Evolutionary conservation across 768 basidiomycete genomes (phyloP), one percentile per base, ranked within the genome.

Genomic region (Boletus pseudo-olivaceus): DNA sequence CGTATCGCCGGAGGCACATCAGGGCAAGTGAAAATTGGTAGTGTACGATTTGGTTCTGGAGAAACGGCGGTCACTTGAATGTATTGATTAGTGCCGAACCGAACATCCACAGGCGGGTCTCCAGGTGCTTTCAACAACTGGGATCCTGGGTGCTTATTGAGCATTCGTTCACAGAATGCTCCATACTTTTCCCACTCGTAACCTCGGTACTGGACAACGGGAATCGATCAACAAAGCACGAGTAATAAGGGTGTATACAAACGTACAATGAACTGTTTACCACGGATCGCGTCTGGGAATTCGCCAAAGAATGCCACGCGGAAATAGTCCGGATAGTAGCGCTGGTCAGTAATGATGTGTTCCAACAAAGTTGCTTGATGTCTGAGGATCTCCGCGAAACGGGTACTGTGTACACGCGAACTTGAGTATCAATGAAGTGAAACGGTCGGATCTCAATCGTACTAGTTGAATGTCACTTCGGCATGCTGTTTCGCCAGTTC

Each of bases 131-230:
- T 90, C 44, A 96, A 72, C 10, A 97, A 70, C 53, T 88, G 88
- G 5, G 94, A 90, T 20, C 85, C 85, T 4, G 90, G 87, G 70
- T 93, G 90, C 67, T 95, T 96, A 70, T 84, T 87, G 50, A 94
- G 82, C 84, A 97, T 90, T 35, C 89, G 78, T 69, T 98, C 93
- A 71, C 91, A 92, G 75, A 90, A 93, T 3, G 88, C 82, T 7
- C 86, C 87, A 57, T 85, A 93, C 64, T 91, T 94, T 73, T 98
- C 95, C 93, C 90, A 93, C 64, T 93, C 93, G 64, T 85, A 90
- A 2, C 94, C 96, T 42, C 96, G 91, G 69, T 95, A 95, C 91
- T 93, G 43, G 42, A 43, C 46, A 38, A 26, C 47, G 56, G 49
- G 60, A 11, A 42, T 32, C 0, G 33, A 20, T 53, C 19, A 32